Percentiles rank a stretch among this genome's conserved stretches.
Evolutionary conservation across 225 moss, liverwort and hornwort genomes (phyloP).

Genomic region (Antitrichia curtipendula): DNA sequence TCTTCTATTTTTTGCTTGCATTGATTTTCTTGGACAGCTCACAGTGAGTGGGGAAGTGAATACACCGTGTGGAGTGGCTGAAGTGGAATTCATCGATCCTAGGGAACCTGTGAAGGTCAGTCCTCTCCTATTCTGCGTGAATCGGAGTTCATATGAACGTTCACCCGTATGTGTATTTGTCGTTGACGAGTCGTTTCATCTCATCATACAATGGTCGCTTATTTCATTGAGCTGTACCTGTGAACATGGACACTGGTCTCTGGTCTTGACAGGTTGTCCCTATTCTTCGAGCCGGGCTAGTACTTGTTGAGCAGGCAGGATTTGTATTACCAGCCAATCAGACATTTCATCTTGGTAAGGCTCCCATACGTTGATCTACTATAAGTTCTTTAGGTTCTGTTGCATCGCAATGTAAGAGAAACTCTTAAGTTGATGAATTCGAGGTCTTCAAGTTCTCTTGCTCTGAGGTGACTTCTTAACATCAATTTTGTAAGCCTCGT

Average conservation of each 20-base stretch:
- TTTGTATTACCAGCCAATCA: slow-evolving; percentile 73
- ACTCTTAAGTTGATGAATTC: not conserved
- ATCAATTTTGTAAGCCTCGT: not conserved
- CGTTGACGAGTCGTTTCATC: not conserved
- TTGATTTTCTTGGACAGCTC: slow-evolving; percentile 36
- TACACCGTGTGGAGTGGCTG: slow-evolving; percentile 81
- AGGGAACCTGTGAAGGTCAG: slow-evolving; percentile 87
- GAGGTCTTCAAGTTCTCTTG: not conserved
- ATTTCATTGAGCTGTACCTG: not conserved
- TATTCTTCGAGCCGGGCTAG: slow-evolving; percentile 82
- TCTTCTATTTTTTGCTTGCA: not conserved
- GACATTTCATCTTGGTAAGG: slow-evolving; percentile 75
- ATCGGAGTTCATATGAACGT: not conserved
- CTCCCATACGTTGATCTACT: not conserved
- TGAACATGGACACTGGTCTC: not conserved
- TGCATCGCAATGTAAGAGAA: not conserved
- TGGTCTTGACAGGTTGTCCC: slow-evolving; percentile 60
- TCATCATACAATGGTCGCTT: not conserved
- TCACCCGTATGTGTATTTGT: not conserved
- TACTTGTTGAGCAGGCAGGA: slow-evolving; percentile 60
- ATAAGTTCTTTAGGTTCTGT: not conserved
- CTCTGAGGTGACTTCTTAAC: not conserved
- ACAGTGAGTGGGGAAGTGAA: slow-evolving; percentile 81
- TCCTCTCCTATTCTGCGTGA: not conserved
- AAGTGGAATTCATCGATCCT: slow-evolving; percentile 89